Evolutionary conservation across 192 early-diverging fungal species (phyloP).

Genomic region (Coemansia sp.): DNA sequence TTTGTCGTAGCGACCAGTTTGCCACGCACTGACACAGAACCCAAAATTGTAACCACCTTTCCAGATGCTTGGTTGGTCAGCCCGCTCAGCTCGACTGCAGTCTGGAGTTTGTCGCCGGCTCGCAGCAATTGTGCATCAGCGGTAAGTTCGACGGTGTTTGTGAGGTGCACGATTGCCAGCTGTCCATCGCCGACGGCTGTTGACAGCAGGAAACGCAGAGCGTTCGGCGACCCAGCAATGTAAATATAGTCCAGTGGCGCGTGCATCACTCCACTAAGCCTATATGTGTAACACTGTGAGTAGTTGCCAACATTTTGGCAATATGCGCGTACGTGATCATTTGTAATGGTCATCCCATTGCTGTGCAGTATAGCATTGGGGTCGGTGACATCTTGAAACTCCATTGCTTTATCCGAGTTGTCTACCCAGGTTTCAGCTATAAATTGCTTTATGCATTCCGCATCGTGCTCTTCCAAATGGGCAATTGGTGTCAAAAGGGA

Average conservation of each 20-base stretch:
- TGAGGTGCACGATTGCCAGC: constrained; percentile 81
- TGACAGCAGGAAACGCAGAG: constrained; percentile 77
- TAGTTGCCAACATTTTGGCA: constrained; percentile 49
- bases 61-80: too few species aligned
- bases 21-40: too few species aligned
- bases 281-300: not conserved
- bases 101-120: too few species aligned
- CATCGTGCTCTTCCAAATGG: not conserved
- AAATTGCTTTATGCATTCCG: not conserved
- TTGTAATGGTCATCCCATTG: constrained; percentile 8
- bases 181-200: constrained; percentile 85
- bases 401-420: constrained; percentile 6
- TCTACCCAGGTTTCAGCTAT: constrained; percentile 15
- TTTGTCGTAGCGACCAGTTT: constrained; percentile 92
- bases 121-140: constrained; percentile 60
- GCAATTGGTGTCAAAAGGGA: constrained; percentile 18
- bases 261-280: constrained; percentile 44
- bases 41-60: too few species aligned
- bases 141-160: constrained; percentile 76
- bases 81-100: too few species aligned
- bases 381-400: constrained; percentile 5
- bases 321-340: constrained; percentile 2
- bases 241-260: constrained; percentile 92
- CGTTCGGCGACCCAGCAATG: constrained; percentile 72
- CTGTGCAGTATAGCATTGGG: not conserved